Conservation (phyloP, 2,329 filamentous ascomycete species). For the Fusarium succisae region DNA sequence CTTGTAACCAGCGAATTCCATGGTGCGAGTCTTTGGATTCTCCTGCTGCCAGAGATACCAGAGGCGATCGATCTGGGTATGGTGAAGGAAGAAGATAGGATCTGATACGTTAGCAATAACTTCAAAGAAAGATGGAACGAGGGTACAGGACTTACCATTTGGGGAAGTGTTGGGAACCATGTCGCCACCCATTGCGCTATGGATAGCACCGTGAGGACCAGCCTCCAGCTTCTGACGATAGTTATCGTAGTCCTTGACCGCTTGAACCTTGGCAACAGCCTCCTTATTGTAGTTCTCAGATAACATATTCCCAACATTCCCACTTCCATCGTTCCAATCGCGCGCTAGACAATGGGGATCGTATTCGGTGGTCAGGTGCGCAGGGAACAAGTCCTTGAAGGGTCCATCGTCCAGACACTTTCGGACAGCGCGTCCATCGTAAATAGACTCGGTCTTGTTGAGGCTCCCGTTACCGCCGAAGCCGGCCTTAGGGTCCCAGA, state of each 20-base stretch:
- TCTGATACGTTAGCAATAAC: not conserved
- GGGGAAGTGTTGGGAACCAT: not conserved
- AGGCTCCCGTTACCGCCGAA: not conserved
- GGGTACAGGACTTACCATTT: not conserved
- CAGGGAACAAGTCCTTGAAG: not conserved
- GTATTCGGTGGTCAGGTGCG: not conserved
- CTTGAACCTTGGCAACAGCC: not conserved
- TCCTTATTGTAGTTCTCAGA: not conserved
- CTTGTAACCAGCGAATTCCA: not conserved
- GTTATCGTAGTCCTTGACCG: not conserved
- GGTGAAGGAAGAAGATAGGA: not conserved
- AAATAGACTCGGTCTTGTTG: not conserved
- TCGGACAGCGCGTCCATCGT: not conserved
- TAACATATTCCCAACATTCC: not conserved
- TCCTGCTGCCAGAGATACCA: not conserved
- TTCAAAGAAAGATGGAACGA: fast-evolving
- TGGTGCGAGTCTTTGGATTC: not conserved
- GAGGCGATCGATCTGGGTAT: not conserved
- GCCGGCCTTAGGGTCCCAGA: not conserved
- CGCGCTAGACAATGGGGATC: not conserved
- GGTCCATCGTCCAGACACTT: not conserved
- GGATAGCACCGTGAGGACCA: not conserved
- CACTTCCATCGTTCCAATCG: not conserved
- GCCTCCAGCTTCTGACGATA: not conserved
- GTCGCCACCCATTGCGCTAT: not conserved